Conservation (phyloP, 768 basidiomycete genomes). For the Mycena floridula region DNA sequence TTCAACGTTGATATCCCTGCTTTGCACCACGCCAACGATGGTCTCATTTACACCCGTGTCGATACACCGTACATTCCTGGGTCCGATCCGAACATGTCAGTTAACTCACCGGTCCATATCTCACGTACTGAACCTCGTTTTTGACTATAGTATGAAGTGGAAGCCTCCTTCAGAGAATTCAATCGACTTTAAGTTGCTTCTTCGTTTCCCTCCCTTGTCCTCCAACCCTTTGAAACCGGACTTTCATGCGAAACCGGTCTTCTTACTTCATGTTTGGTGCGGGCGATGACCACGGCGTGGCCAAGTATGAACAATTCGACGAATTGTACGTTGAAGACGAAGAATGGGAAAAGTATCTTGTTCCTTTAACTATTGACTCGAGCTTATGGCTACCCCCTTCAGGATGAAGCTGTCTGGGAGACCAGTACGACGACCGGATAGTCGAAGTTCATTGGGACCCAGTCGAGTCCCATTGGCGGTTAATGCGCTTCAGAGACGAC, state of each 20-base stretch:
- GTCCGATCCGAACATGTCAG: conserved; percentile 87
- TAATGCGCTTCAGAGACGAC: conserved; percentile 93
- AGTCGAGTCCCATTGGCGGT: conserved; percentile 61
- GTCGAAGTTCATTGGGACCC: conserved; percentile 93
- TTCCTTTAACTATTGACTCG: conserved; percentile 7
- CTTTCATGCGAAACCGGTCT: conserved; percentile 78
- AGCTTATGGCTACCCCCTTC: neutral
- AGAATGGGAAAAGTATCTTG: conserved; percentile 93
- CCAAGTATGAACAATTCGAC: conserved; percentile 82
- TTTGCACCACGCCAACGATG: conserved; percentile 90
- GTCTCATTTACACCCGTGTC: conserved; percentile 93
- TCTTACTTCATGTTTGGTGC: conserved; percentile 76
- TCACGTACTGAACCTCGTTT: neutral
- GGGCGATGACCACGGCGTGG: conserved; percentile 52
- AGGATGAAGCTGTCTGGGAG: conserved; percentile 74
- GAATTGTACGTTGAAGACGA: conserved; percentile 78
- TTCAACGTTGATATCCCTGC: conserved; percentile 78
- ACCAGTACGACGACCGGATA: conserved; percentile 90
- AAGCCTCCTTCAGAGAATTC: conserved; percentile 98
- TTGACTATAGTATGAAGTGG: conserved; percentile 79
- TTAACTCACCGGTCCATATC: conserved; percentile 3
- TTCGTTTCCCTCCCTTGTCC: conserved; percentile 79
- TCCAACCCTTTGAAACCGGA: conserved; percentile 60
- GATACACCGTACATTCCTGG: conserved; percentile 76
- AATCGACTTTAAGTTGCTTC: conserved; percentile 91